A percentile compares a stretch with the other conserved stretches of the same genome.
Evolutionary conservation across 192 early-diverging fungal species (phyloP).

Genomic region (Coemansia sp.): DNA sequence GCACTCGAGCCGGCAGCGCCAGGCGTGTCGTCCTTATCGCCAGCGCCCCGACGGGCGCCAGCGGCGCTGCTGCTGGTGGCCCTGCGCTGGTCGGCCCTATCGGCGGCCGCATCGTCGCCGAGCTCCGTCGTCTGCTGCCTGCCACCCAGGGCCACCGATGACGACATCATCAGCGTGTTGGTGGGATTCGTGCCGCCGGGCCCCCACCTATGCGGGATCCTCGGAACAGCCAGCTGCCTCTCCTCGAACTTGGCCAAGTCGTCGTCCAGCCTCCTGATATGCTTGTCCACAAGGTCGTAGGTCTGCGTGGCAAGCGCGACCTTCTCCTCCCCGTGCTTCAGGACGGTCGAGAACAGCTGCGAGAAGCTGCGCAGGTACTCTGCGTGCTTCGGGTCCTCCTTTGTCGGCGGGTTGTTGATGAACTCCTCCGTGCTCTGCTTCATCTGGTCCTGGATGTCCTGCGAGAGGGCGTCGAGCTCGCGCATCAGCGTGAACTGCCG

Average conservation of each 20-base stretch:
- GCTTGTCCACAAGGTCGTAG: constrained; percentile 91
- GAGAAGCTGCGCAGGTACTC: constrained; percentile 55
- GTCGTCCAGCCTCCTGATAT: constrained; percentile 87
- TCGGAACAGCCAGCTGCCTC: constrained; percentile 71
- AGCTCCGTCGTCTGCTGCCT: too few species aligned
- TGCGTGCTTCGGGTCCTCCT: constrained; percentile 51
- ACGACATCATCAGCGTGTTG: background rate
- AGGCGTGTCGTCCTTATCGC: background rate
- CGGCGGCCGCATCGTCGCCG: background rate
- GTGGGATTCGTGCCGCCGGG: background rate
- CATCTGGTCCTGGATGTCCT: constrained; percentile 73
- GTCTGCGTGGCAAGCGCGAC: constrained; percentile 90
- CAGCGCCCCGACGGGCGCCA: too few species aligned
- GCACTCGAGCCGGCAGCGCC: background rate
- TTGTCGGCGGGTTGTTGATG: constrained; percentile 59
- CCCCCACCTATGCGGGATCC: constrained; percentile 44
- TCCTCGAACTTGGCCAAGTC: constrained; percentile 91
- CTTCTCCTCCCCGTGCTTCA: constrained; percentile 91
- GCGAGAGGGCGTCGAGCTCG: constrained; percentile 77
- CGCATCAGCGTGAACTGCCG: constrained; percentile 92
- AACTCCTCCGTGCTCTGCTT: constrained; percentile 70
- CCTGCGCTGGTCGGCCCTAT: background rate
- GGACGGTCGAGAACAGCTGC: constrained; percentile 67
- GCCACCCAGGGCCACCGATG: too few species aligned
- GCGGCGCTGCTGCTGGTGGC: background rate